Base-by-base conservation (phyloP, 176 grass and related monocot genomes). In the Aegilops tauschii region DNA sequence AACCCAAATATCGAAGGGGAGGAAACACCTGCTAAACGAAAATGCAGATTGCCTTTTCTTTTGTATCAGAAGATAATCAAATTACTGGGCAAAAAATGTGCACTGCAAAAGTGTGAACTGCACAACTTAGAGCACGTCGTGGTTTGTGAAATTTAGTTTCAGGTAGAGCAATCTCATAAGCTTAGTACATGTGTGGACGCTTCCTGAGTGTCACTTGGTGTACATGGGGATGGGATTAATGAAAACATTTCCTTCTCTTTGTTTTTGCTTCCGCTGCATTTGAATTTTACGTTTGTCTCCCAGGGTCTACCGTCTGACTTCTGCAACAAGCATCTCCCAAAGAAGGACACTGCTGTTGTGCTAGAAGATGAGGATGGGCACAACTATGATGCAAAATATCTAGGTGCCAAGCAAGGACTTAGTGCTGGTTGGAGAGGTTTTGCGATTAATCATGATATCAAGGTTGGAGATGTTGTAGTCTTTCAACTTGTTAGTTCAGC, bases 281-380 rank as follows among this genome's bases (percentile, higher is more conserved):
- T 90, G 47, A 79, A 9, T 42, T 65, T 73, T 70, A 11, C 49
- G 37, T 65, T 82, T 12, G 8, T 32, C 56, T 44, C n/a, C n/a
- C 68, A 90, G 89, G 80, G 84, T 83, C 66, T 90, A 27, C 89
- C 89, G 9, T 2, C 32, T 63, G 4, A 45, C 16, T 90, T 90
- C 73, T 90, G 85, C 80, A 87, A 84, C 80, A 83, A 90, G 67
- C 59, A 84, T 87, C 89, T 90, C 21, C 89, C 89, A 67, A 90
- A 84, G 75, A 5, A 72, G 8, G 84, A 87, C 56, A 67, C 59
- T 74, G 16, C 0, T 12, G 36, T 90, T 65, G 61, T 80, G 35
- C 68, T 90, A 58, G 84, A 90, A 87, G 89, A 79, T 80, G 80
- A 90, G 85, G 72, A 83, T 61, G 89, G 89, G 50, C 23, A 14